Conservation (phyloP, 306 rosid species). For the Trifolium dubium region DNA sequence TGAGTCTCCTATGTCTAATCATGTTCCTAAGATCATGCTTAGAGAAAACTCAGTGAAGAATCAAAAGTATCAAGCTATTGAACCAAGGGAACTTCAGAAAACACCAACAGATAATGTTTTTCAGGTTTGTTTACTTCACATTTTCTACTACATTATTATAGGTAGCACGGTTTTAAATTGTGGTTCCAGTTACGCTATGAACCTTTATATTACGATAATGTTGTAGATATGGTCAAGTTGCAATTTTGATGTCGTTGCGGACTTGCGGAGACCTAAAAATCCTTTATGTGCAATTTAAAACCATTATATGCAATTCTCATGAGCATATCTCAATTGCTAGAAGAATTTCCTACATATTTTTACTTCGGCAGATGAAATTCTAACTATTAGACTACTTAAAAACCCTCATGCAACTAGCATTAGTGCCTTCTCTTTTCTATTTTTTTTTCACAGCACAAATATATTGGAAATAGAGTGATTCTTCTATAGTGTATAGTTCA, state of each 20-base stretch:
- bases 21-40: constrained; percentile 37
- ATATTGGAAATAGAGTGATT: neutral
- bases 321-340: too few relatives aligned
- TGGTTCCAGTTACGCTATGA: neutral
- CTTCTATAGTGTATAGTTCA: neutral
- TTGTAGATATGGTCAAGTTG: neutral
- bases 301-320: neutral
- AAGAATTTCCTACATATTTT: too few relatives aligned
- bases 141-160: neutral
- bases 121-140: constrained; percentile 56
- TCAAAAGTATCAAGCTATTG: constrained; percentile 29
- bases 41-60: constrained; percentile 13
- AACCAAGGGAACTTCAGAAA: constrained; percentile 50
- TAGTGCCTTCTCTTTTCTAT: too few relatives aligned
- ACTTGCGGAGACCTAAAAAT: neutral
- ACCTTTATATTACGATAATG: neutral
- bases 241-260: neutral
- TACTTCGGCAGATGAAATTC: too few relatives aligned
- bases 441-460: too few relatives aligned
- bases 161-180: neutral
- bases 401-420: too few relatives aligned
- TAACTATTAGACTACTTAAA: too few relatives aligned
- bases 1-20: constrained; percentile 43
- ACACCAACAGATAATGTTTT: constrained; percentile 50
- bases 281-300: neutral